Percentiles rank a stretch among this genome's conserved stretches.
phyloP scores from a whole-genome alignment of 345 rosid species.

The Limnanthes douglasii region DNA sequence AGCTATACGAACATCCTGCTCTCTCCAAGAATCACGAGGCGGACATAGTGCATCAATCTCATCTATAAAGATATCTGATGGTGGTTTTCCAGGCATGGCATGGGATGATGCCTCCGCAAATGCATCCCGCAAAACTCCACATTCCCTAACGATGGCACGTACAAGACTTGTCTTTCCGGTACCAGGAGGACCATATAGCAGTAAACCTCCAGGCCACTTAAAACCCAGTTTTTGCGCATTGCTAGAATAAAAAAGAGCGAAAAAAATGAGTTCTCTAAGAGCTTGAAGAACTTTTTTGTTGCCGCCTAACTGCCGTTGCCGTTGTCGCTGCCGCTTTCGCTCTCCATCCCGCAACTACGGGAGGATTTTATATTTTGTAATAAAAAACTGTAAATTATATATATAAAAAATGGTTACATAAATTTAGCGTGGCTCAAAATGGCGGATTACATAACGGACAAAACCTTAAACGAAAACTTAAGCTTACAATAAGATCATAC shows the following conservation, averaged over 20 bases:
- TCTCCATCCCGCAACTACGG: too few species aligned
- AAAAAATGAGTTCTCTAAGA: slow-evolving; percentile 68
- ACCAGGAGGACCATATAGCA: slow-evolving; percentile 85
- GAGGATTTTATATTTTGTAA: too few species aligned
- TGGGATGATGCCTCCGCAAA: slow-evolving; percentile 62
- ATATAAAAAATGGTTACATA: too few species aligned
- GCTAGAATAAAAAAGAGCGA: slow-evolving; percentile 48
- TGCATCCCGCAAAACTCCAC: slow-evolving; percentile 57
- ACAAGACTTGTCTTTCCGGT: slow-evolving; percentile 98
- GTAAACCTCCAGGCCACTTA: slow-evolving; percentile 86
- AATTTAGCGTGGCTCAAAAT: too few species aligned
- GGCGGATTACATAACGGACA: too few species aligned
- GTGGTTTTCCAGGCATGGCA: slow-evolving; percentile 47
- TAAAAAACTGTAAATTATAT: too few species aligned
- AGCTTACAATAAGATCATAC: too few species aligned
- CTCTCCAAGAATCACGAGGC: slow-evolving; percentile 50
- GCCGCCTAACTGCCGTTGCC: slow-evolving; percentile 48
- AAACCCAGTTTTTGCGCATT: slow-evolving; percentile 75
- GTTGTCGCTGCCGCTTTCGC: too few species aligned
- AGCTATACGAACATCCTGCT: slow-evolving; percentile 65
- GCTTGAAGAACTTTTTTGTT: slow-evolving; percentile 63
- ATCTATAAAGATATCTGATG: slow-evolving; percentile 72
- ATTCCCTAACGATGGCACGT: slow-evolving; percentile 77
- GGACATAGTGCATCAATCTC: slow-evolving; percentile 89
- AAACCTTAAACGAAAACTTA: too few species aligned